Conservation (phyloP, 495 filamentous ascomycete species). For the Penicillium paxilli region DNA sequence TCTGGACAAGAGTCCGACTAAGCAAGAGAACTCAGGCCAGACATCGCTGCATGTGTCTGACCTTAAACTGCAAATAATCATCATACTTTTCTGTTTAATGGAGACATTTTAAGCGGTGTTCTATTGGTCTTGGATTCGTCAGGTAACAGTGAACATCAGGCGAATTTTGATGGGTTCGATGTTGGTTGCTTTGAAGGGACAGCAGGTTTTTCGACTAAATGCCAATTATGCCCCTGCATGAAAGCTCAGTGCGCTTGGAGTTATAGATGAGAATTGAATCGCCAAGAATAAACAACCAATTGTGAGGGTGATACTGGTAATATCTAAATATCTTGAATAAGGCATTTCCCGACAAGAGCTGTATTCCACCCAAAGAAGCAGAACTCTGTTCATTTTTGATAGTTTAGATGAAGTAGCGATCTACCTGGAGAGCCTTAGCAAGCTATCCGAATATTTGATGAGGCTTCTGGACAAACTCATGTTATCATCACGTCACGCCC, state of each 20-base stretch:
- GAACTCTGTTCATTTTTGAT: not conserved
- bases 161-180: constrained; percentile 1
- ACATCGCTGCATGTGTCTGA: not conserved
- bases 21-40: constrained; percentile 4
- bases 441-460: too few relatives aligned
- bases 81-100: constrained; percentile 2
- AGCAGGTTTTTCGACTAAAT: constrained; percentile 1
- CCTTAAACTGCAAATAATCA: constrained; percentile 2
- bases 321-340: not conserved
- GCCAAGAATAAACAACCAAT: constrained; percentile 2
- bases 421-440: too few relatives aligned
- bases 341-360: not conserved
- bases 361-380: constrained; percentile 2
- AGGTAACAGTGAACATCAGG: constrained; percentile 1
- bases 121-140: constrained; percentile 2
- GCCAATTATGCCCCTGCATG: constrained; percentile 2
- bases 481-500: too few relatives aligned
- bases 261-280: constrained; percentile 1
- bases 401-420: too few relatives aligned
- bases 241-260: not conserved
- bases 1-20: constrained; percentile 13
- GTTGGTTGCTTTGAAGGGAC: not conserved
- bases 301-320: not conserved
- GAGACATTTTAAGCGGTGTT: constrained; percentile 1
- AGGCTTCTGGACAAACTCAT: too few relatives aligned